phyloP scores from a whole-genome alignment of 2,329 filamentous ascomycete species.

The Calonectria naviculata region DNA sequence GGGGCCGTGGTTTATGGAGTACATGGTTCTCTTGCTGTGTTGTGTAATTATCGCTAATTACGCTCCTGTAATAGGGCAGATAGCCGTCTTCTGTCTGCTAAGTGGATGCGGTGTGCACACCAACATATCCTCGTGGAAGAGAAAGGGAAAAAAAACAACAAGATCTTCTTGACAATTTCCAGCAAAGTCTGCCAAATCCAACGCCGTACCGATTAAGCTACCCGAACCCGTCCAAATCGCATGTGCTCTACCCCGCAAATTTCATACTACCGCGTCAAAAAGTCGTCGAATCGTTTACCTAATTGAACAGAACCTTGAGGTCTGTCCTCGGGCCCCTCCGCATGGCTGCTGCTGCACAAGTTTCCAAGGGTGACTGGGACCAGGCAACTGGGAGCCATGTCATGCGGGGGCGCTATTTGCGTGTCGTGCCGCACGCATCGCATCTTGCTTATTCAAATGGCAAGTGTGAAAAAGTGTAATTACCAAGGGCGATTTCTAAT shows the following conservation, averaged over 20 bases:
- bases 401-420: neutral
- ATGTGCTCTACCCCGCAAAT: slow-evolving; percentile 24
- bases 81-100: slow-evolving; percentile 10
- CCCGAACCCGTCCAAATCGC: slow-evolving; percentile 12
- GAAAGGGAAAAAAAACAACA: slow-evolving; percentile 16
- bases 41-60: slow-evolving; percentile 40
- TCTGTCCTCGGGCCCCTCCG: slow-evolving; percentile 12
- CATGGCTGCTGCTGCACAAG: neutral
- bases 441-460: neutral
- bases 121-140: slow-evolving; percentile 11
- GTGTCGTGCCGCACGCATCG: neutral
- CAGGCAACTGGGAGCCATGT: neutral
- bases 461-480: neutral
- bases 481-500: slow-evolving; percentile 31
- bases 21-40: slow-evolving; percentile 21
- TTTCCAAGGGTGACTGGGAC: neutral
- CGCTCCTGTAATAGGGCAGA: slow-evolving; percentile 35
- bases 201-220: slow-evolving; percentile 28
- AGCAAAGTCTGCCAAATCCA: slow-evolving; percentile 29
- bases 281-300: slow-evolving; percentile 2
- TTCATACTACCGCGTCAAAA: slow-evolving; percentile 1
- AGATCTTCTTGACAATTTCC: slow-evolving; percentile 36
- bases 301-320: neutral
- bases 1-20: neutral
- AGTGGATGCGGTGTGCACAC: slow-evolving; percentile 1